Conservation (phyloP, 1,284 basidiomycete genomes). For the Naganishia cerealis region DNA sequence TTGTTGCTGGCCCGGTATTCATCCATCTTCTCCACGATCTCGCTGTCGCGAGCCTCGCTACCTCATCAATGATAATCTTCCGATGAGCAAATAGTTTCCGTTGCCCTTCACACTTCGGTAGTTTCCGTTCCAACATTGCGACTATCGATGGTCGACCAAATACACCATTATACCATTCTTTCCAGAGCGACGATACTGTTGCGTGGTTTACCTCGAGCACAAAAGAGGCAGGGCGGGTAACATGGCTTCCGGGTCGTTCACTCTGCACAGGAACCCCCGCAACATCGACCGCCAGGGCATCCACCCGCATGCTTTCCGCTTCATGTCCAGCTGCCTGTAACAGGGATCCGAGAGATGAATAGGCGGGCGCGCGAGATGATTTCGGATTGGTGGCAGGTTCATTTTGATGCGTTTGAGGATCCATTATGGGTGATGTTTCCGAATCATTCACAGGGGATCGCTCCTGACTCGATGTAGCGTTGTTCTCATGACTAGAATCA, state of each 20-base stretch:
- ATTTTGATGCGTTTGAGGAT: too few species aligned
- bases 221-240: not conserved
- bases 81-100: conserved; percentile 4
- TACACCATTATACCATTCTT: not conserved
- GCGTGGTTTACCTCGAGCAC: not conserved
- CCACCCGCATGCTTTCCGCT: not conserved
- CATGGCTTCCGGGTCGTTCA: not conserved
- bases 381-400: too few species aligned
- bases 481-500: too few species aligned
- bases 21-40: not conserved
- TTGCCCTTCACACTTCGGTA: conserved; percentile 4
- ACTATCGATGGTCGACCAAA: not conserved
- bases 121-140: not conserved
- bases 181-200: not conserved
- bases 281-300: too few species aligned
- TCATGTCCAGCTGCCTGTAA: not conserved
- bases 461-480: too few species aligned
- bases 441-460: too few species aligned
- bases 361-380: too few species aligned
- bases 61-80: conserved; percentile 10
- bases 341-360: not conserved
- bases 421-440: too few species aligned
- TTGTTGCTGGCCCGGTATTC: not conserved
- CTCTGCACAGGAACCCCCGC: too few species aligned
- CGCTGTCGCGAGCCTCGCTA: not conserved